Evolutionary conservation across 1,284 basidiomycete species (phyloP), one percentile per base, ranked within the genome.

Genomic region (Microbotryum saponariae): DNA sequence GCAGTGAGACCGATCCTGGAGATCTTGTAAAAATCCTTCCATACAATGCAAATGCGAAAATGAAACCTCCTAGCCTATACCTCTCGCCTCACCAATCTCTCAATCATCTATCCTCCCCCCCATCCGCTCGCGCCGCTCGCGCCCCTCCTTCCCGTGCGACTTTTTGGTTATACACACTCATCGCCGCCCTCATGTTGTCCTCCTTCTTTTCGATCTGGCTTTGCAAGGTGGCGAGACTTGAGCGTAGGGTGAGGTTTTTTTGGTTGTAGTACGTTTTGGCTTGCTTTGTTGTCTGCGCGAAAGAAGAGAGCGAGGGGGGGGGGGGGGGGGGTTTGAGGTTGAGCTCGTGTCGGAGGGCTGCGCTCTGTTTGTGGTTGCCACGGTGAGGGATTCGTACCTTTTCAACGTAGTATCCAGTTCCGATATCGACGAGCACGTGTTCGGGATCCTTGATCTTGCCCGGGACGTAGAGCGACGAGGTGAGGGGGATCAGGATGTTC

Each of bases 401-500:
- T 76, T 90, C 86, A 21, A 98, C 87, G 73, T 88, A 97, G 77
- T 97, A 98, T 0, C 94, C 94, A 0, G 94, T 97, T 2, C 94
- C 94, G 37, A 98, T 83, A 74, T 98, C 94, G 21, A 98, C 85
- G 62, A 97, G 86, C 54, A 98, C 92, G 68, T 90, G 83, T 54
- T 91, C 86, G 2, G 83, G 76, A 73, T 97, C 88, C 29, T 80
- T 81, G 44, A 97, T 80, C 76, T 86, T 91, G 33, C 93, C 94
- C 1, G 93, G 91, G 18, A 97, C 89, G 74, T 97, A 97, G 4
- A 98, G 82, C 2, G 91, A 96, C 74, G 89, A 90, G 12, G 92
- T 97, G 54, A 97, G 78, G 3, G 94, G 94, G 2, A 97, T 88
- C 23, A 97, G 81, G 63, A 93, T 85, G 20, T 86, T 84, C 79